Conservation (phyloP, 805 yeast genomes). For the Jamesozyma lodderae region DNA sequence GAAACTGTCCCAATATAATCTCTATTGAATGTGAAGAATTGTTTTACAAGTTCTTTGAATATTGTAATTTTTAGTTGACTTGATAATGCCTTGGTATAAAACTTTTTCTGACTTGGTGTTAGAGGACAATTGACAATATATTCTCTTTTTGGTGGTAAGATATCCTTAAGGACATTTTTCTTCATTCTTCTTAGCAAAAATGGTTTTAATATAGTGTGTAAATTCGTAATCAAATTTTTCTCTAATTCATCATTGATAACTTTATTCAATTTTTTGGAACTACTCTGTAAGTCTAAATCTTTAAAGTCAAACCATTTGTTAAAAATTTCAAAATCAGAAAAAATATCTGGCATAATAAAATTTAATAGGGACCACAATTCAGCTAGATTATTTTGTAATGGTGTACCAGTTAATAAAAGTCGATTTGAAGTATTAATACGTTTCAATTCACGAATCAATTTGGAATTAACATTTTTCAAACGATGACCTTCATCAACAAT, state of each 20-base stretch:
- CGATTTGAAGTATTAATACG: slow-evolving; percentile 59
- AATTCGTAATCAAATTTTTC: slow-evolving; percentile 55
- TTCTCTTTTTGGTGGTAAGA: slow-evolving; percentile 83
- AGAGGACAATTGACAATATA: slow-evolving; percentile 69
- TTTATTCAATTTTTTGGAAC: slow-evolving; percentile 27
- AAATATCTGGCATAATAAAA: slow-evolving; percentile 86
- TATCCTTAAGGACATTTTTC: slow-evolving; percentile 51
- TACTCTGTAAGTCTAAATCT: slow-evolving; percentile 36
- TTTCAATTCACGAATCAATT: slow-evolving; percentile 63
- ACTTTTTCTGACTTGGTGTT: slow-evolving; percentile 50
- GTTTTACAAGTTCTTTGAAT: slow-evolving; percentile 40
- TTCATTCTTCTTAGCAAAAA: slow-evolving; percentile 78
- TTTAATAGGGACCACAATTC: slow-evolving; percentile 91
- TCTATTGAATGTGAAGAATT: slow-evolving; percentile 39
- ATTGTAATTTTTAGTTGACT: slow-evolving; percentile 38
- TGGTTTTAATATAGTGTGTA: slow-evolving; percentile 85
- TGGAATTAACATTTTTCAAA: slow-evolving; percentile 73
- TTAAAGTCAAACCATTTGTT: slow-evolving; percentile 92
- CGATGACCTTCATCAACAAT: slow-evolving; percentile 96
- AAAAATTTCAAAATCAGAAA: slow-evolving; percentile 79
- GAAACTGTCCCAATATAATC: slow-evolving; percentile 25
- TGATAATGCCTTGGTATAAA: slow-evolving; percentile 46
- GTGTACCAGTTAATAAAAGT: slow-evolving; percentile 87
- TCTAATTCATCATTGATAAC: slow-evolving; percentile 51
- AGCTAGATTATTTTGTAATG: slow-evolving; percentile 80